phyloP scores from a whole-genome alignment of 2,329 filamentous ascomycete genomes.

The Aspergillus glaucus region DNA sequence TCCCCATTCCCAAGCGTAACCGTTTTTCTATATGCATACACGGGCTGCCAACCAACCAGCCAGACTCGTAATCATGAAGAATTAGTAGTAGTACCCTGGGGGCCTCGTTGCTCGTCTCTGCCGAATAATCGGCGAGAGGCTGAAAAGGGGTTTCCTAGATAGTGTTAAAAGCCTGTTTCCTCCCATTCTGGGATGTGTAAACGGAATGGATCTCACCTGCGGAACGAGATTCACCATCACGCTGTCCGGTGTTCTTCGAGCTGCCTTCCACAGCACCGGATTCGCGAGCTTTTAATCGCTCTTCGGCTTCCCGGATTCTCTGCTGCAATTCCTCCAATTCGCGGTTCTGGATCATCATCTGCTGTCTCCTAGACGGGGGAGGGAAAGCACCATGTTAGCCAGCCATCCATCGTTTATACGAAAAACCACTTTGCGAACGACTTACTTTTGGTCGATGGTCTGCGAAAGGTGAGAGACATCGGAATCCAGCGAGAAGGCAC shows the following conservation, averaged over 20 bases:
- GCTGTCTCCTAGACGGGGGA: slow-evolving; percentile 60
- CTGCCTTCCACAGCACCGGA: slow-evolving; percentile 9
- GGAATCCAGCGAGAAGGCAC: slow-evolving; percentile 82
- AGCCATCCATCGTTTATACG: background rate
- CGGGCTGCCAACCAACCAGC: background rate
- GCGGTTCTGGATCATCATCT: slow-evolving; percentile 64
- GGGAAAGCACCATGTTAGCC: background rate
- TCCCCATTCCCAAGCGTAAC: background rate
- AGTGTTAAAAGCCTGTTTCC: background rate
- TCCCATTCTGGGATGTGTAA: background rate
- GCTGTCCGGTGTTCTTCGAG: slow-evolving; percentile 7
- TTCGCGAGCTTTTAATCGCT: slow-evolving; percentile 54
- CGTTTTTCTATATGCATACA: slow-evolving; percentile 1
- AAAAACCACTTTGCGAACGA: background rate
- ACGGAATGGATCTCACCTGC: slow-evolving; percentile 12
- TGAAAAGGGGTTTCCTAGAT: background rate
- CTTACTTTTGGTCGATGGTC: slow-evolving; percentile 76
- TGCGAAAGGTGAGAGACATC: slow-evolving; percentile 67
- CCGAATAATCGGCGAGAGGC: background rate
- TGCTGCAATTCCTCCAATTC: slow-evolving; percentile 84
- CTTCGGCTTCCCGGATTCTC: slow-evolving; percentile 77
- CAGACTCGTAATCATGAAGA: slow-evolving; percentile 1
- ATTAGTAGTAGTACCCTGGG: background rate
- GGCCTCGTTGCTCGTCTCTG: background rate
- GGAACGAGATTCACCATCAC: slow-evolving; percentile 14